Evolutionary conservation across 768 basidiomycete genomes (phyloP), one percentile per base, ranked within the genome.

Genomic region (Lactarius tabidus): DNA sequence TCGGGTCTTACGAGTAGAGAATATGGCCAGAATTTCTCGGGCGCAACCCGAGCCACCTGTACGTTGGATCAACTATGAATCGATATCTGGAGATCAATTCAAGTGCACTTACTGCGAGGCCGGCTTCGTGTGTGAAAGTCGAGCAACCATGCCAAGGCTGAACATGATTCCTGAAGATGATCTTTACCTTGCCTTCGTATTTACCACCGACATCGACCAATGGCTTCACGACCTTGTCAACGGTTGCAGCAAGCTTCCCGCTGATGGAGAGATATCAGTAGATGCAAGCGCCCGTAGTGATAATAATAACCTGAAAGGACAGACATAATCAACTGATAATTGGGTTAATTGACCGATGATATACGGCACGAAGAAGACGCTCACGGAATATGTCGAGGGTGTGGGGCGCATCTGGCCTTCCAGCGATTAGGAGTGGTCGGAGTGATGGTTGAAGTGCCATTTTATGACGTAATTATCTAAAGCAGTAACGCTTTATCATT

Each of bases 371-470:
- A 17, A 26, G 20, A 18, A 28, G 58, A 1, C 5, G 73, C 89
- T 71, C 71, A 89, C 90, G 74, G 75, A 91, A 93, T 63, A 93
- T 76, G 64, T 95, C 92, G 58, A 94, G 79, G 2, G 89, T 91
- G 70, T 94, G 90, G 0, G 88, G 87, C 0, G 91, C 82, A 33
- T 82, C 77, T 60, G 73, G 71, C 20, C 67, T 71, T 48, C 92
- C 92, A 3, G 84, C 80, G 64, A 94, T 77, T 59, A 88, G 74
- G 54, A 89, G 79, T 57, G 89, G 82, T 35, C 79, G 76, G 41
- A 94, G 82, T 58, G 83, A 85, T 1, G 92, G 91, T 80, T 86
- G 88, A 52, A 93, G 80, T 55, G 92, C 88, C 92, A 94, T 94
- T 35, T 55, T 33, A 33, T 35, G 33, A 48, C 45, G 23, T 48